A percentile compares a stretch with the other conserved stretches of the same genome.
Evolutionary conservation across 139 green algal species (phyloP).

Genomic region (Nannochloris sp.): DNA sequence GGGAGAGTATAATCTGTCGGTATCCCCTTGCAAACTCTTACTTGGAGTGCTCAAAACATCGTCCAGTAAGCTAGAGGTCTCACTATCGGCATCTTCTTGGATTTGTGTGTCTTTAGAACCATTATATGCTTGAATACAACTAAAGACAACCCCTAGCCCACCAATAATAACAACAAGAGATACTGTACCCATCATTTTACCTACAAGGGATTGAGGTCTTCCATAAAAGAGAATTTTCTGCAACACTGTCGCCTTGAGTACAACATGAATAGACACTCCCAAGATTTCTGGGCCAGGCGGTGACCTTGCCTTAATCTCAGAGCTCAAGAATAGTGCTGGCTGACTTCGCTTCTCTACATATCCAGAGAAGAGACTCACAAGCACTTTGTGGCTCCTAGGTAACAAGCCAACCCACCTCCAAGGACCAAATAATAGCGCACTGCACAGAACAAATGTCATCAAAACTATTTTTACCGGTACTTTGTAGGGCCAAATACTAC

Average conservation of each 20-base stretch:
- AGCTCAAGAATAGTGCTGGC: slow-evolving; percentile 22
- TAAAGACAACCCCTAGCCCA: slow-evolving; percentile 2
- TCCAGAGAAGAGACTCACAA: slow-evolving; percentile 24
- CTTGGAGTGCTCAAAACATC: no score
- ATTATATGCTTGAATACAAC: not conserved
- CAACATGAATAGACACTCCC: slow-evolving; percentile 14
- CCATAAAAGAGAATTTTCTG: slow-evolving; percentile 18
- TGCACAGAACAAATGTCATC: not conserved
- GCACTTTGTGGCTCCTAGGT: slow-evolving; percentile 1
- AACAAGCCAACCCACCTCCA: slow-evolving; percentile 1
- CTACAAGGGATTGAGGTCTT: slow-evolving; percentile 17
- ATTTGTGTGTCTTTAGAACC: no score
- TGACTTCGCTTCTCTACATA: slow-evolving; percentile 19
- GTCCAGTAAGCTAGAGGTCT: no score
- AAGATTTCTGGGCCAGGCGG: slow-evolving; percentile 19
- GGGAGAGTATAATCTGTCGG: no score
- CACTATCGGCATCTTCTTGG: no score
- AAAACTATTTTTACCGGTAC: no score
- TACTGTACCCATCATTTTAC: slow-evolving; percentile 1
- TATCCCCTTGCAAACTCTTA: no score
- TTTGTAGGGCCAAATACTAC: not conserved
- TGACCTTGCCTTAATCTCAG: slow-evolving; percentile 20
- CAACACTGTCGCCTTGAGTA: slow-evolving; percentile 17
- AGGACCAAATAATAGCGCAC: not conserved
- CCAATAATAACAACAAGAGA: slow-evolving; percentile 6